Conservation (phyloP, 257 asterid genomes). For the Lithospermum erythrorhizon region DNA sequence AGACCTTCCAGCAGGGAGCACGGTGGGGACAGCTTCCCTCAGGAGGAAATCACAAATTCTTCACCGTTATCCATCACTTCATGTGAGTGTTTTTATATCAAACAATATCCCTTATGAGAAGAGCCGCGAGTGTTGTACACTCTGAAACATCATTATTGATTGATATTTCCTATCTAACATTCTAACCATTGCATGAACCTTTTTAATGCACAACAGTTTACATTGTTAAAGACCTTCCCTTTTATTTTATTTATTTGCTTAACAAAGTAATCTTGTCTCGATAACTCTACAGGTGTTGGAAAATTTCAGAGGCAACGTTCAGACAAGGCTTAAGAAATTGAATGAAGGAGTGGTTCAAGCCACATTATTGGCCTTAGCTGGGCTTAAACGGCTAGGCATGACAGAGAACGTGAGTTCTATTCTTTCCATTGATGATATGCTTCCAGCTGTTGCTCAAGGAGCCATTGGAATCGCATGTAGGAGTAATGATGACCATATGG, state of each 20-base stretch:
- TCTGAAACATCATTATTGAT: background rate
- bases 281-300: constrained; percentile 57
- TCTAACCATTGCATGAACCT: too few species aligned
- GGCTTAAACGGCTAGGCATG: constrained; percentile 85
- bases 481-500: constrained; percentile 73
- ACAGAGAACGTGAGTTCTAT: constrained; percentile 58
- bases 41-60: constrained; percentile 77
- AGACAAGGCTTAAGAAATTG: constrained; percentile 71
- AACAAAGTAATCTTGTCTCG: constrained; percentile 1
- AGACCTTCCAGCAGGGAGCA: constrained; percentile 67
- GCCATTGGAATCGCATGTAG: constrained; percentile 95
- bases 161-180: background rate
- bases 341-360: constrained; percentile 95
- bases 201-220: too few species aligned
- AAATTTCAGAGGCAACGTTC: constrained; percentile 94
- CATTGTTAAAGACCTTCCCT: background rate
- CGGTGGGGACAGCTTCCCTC: constrained; percentile 71
- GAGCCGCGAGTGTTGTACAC: background rate
- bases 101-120: background rate
- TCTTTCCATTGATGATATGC: constrained; percentile 88
- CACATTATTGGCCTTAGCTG: constrained; percentile 84
- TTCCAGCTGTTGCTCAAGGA: constrained; percentile 98
- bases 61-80: constrained; percentile 48
- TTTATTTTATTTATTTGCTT: background rate
- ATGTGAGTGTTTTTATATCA: constrained; percentile 21